Base-by-base conservation (phyloP, 2,329 filamentous ascomycete species). In the Didymella arachidicola region DNA sequence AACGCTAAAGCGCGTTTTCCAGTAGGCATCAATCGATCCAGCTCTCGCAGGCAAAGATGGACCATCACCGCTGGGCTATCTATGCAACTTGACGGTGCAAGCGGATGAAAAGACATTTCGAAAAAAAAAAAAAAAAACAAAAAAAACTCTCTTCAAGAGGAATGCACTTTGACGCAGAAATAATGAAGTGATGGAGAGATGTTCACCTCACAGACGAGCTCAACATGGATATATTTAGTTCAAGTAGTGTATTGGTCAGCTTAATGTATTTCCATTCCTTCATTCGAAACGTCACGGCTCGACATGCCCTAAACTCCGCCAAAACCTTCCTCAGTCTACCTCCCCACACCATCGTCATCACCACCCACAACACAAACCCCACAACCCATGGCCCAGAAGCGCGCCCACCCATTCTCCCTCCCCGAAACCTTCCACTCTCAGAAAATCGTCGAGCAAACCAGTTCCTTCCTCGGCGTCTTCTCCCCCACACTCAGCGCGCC, bases 401-500 rank as follows among this genome's bases (percentile, higher is more conserved):
- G 76, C 44, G 52, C 66, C 16, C 67, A 65, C 26, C 67, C 73
- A 1, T 51, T 60, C 11, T 38, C 54, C 5, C 8, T 59, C 8
- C 59, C 67, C 19, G 62, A 75, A n/a, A 72, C 82, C 53, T 83
- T 78, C 69, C 74, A 70, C 36, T 84, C 82, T 11, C 61, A 71
- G 8, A 70, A 77, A 4, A 80, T 85, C 53, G 68, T 80, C 48
- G 82, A 85, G 64, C 81, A 83, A 61, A 74, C 77, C 11, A 41
- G 38, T 41, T 79, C 72, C 16, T 86, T 86, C 77, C 71, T 79
- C 54, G 83, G 77, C 59, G 78, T 79, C 62, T 86, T 79, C 72
- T 83, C 82, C 27, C 78, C 81, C 32, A 73, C 75, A 7, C 69
- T 80, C 22, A 68, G 79, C 32, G 69, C 77, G 39, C 68, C 69